Percentiles rank a stretch among this genome's conserved stretches.
These are phyloP conservation scores for Thuja plicata DNA, from an alignment of 83 land plant genomes.

Conservation along the genomic window DNA sequence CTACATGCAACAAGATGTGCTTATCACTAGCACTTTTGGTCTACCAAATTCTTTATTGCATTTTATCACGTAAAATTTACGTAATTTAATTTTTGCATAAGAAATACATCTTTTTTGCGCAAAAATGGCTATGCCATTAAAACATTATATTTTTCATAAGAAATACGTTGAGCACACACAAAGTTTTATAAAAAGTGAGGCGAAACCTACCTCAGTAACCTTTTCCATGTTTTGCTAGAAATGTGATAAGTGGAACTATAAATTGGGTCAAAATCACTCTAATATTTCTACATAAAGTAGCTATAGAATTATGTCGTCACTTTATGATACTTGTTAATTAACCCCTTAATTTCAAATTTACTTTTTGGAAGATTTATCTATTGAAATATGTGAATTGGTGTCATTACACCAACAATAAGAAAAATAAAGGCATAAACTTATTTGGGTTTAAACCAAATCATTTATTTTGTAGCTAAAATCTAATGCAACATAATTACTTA, in stretches of 20 bases:
- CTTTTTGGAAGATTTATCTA: too few species aligned
- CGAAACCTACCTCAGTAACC: background rate
- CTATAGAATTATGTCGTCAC: background rate
- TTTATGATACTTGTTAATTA: background rate
- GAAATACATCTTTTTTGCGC: too few species aligned
- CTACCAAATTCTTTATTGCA: background rate
- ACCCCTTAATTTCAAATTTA: background rate
- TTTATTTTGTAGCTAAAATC: background rate
- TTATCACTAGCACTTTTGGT: background rate
- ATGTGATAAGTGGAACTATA: background rate
- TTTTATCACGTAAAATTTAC: background rate
- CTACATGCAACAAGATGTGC: background rate
- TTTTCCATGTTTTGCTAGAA: background rate
- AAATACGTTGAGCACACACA: background rate
- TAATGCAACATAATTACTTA: background rate
- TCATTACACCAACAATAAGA: background rate
- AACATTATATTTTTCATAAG: too few species aligned
- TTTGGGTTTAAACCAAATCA: background rate
- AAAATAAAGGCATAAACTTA: background rate
- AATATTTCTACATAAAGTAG: background rate
- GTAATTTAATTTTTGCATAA: background rate
- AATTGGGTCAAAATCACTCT: background rate
- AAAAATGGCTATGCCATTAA: too few species aligned
- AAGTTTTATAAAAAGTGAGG: background rate
- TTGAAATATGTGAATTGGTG: background rate